Evolutionary conservation across 2,329 filamentous ascomycete genomes (phyloP), one percentile per base, ranked within the genome.

Genomic region (Botrytis byssoidea): DNA sequence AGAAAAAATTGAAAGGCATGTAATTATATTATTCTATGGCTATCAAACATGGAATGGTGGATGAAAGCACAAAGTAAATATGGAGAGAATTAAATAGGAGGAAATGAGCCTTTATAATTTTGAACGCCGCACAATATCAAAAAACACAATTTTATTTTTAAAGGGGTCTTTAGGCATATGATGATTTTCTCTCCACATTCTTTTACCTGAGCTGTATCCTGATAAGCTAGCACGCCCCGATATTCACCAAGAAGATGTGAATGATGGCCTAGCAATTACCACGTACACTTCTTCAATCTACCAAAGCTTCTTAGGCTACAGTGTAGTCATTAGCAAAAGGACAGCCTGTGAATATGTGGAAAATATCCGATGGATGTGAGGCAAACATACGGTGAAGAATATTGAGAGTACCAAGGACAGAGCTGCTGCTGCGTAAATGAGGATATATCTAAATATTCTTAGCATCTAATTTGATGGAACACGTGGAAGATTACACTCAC

Each of bases 371-470:
- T 59, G 16, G 18, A 59, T 9, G 1, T 20, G 29, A 32, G 29
- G 29, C n/a, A 29, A 59, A 32, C 55, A 20, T 59, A 32, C 55
- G 14, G 29, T 32, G n/a, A 59, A 59, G 8, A 59, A 59, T 32
- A 59, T 10, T 10, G 55, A 59, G 55, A 59, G 55, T 18, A 32
- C n/a, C 16, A 59, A 29, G 6, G 55, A 59, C 29, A 59, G 55
- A 10, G 55, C 25, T 8, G 44, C 35, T 7, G 67, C 67, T 57
- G 67, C 67, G n/a, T 51, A 51, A 32, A 70, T 32, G 55, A 70
- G 48, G 25, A 70, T 70, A 29, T 70, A 70, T 18, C 67, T 59
- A 70, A 37, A 70, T n/a, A 10, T 16, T 3, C n/a, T 55, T 69
- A 35, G 9, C 18, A 7, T 35, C 35, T 22, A 69, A 69, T n/a